These are phyloP conservation scores for Pyrenopolyporus hunteri DNA, from an alignment of 495 filamentous ascomycete genomes.

Conservation along the genomic window DNA sequence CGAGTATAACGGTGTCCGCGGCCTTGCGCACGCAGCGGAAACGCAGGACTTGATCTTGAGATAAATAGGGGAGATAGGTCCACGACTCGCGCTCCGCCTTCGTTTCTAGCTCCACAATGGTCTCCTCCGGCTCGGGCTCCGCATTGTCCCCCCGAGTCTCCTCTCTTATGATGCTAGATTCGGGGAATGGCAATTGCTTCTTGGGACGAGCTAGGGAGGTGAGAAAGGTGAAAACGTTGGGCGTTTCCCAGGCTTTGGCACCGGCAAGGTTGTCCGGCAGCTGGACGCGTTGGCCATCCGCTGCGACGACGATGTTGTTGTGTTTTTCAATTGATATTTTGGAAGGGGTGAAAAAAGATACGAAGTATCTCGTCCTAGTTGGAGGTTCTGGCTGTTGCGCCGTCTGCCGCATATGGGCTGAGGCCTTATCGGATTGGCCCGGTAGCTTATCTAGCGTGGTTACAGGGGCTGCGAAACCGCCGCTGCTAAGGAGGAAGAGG, in stretches of 20 bases:
- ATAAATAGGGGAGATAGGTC: constrained; percentile 33
- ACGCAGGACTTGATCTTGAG: constrained; percentile 32
- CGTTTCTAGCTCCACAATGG: constrained; percentile 40
- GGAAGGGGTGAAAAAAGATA: constrained; percentile 10
- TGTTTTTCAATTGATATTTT: constrained; percentile 23
- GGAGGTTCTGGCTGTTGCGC: not conserved
- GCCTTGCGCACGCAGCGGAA: constrained; percentile 40
- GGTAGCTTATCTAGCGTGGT: constrained; percentile 16
- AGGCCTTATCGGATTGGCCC: constrained; percentile 14
- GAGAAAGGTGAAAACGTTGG: constrained; percentile 33
- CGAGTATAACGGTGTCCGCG: constrained; percentile 48
- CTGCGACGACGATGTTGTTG: constrained; percentile 16
- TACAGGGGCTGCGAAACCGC: constrained; percentile 30
- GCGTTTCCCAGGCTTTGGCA: constrained; percentile 31
- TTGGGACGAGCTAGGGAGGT: constrained; percentile 24
- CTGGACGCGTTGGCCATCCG: constrained; percentile 28
- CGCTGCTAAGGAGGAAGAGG: constrained; percentile 19
- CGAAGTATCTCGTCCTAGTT: not conserved
- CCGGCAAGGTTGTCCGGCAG: constrained; percentile 31
- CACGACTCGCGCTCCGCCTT: constrained; percentile 34
- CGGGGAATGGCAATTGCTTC: constrained; percentile 37
- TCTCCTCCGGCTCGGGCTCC: constrained; percentile 34
- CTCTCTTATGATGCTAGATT: constrained; percentile 40
- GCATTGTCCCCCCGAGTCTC: constrained; percentile 35
- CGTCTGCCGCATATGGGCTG: constrained; percentile 11